Base-by-base conservation (phyloP, 2,329 filamentous ascomycete genomes). In the Alternaria arborescens region DNA sequence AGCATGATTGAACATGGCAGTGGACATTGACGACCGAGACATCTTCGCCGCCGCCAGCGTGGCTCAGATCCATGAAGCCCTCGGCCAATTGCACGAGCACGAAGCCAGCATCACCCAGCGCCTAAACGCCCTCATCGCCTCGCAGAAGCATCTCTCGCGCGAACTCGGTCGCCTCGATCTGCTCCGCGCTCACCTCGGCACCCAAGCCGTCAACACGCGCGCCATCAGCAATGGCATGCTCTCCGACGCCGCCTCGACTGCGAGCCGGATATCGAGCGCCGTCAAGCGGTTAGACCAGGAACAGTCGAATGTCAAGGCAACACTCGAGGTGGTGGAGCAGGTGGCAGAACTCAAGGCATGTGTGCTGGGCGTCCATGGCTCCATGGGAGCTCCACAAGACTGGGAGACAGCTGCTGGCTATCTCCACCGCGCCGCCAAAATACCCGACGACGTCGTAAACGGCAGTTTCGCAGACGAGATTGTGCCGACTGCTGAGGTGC, bases 371-470 rank as follows among this genome's bases (percentile, higher is more conserved):
- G 94, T 98, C 11, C 89, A 94, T 26, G 95, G 94, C 18, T 96
- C 92, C 61, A 99, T 99, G 95, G 95, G 94, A 34, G 94, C 94
- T 5, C 93, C 95, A 42, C 95, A 99, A 79, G 95, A 99, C 81
- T 99, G 95, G 95, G 95, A 99, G 79, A 95, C 93, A 3, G 95
- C 95, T 4, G 95, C 95, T 2, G 91, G 87, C 47, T 98, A 98
- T 78, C 86, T 99, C 60, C 88, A 91, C 65, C 88, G 94, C 44
- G 94, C 95, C 7, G 89, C 89, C 61, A 89, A 91, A 68, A 89
- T 99, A 12, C 94, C 94, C 0, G 85, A 89, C 52, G 85, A 90
- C 1, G 94, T 99, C 52, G 85, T 94, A 52, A 86, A 91, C 67
- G 93, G 95, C 26, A 87, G 88, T 16, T 99, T 99, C 76, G 94